Conservation (phyloP, 441 rosid genomes). For the Adansonia rubrostipa region DNA sequence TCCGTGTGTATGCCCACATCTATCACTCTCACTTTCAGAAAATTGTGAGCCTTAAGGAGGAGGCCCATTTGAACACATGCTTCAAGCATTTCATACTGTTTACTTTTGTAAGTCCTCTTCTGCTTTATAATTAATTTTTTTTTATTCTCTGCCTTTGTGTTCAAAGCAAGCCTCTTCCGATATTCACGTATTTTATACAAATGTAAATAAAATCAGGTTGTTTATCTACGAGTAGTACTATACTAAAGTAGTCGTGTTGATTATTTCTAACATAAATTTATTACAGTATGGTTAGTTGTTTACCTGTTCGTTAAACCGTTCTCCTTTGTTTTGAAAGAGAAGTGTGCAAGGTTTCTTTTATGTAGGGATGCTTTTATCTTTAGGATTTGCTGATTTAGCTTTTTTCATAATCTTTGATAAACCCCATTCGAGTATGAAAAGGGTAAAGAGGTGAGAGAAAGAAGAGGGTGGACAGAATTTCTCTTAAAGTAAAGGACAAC, state of each 20-base stretch:
- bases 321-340: background rate
- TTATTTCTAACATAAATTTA: background rate
- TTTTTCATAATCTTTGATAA: background rate
- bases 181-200: background rate
- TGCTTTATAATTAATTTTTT: background rate
- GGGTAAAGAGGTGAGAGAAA: background rate
- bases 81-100: slow-evolving; percentile 97
- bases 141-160: background rate
- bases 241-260: background rate
- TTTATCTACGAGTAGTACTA: background rate
- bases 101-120: slow-evolving; percentile 69
- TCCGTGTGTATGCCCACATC: slow-evolving; percentile 96
- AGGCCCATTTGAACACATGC: slow-evolving; percentile 98
- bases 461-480: background rate
- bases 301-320: background rate
- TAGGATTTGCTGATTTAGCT: background rate
- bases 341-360: background rate
- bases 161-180: background rate
- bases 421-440: background rate
- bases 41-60: slow-evolving; percentile 98
- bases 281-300: background rate
- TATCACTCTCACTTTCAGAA: slow-evolving; percentile 98
- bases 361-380: background rate
- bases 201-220: background rate
- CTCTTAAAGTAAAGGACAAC: background rate